Percentiles rank a stretch among this genome's conserved stretches.
These are phyloP conservation scores for Ramularia collo-cygni DNA, from an alignment of 2,329 filamentous ascomycete species.

Conservation along the genomic window DNA sequence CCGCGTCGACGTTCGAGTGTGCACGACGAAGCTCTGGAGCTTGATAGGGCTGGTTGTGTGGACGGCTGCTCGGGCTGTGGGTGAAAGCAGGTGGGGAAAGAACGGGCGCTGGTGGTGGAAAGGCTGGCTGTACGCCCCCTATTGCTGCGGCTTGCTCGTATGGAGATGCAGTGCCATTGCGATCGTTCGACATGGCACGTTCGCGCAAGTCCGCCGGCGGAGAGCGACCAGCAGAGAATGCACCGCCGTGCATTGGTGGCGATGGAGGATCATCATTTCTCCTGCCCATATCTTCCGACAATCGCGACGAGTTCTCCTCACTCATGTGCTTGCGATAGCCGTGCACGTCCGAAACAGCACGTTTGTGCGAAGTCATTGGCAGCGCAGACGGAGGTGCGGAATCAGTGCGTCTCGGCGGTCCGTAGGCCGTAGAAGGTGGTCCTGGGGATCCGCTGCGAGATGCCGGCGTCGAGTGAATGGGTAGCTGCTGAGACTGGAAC, in stretches of 20 bases:
- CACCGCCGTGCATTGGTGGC: slow-evolving; percentile 35
- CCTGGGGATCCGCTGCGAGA: slow-evolving; percentile 40
- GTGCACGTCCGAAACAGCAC: slow-evolving; percentile 44
- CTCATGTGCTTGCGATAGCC: slow-evolving; percentile 38
- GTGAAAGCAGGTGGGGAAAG: slow-evolving; percentile 70
- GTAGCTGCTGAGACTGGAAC: slow-evolving; percentile 39
- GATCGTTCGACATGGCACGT: slow-evolving; percentile 51
- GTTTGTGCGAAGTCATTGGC: slow-evolving; percentile 35
- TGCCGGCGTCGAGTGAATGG: slow-evolving; percentile 37
- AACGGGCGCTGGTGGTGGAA: slow-evolving; percentile 63
- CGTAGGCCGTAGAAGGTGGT: slow-evolving; percentile 21
- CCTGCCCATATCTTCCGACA: slow-evolving; percentile 31
- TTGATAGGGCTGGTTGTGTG: slow-evolving; percentile 62
- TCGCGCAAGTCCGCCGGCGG: slow-evolving; percentile 41
- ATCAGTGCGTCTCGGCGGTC: slow-evolving; percentile 34
- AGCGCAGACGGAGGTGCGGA: slow-evolving; percentile 36
- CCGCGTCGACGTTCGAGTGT: slow-evolving; percentile 75
- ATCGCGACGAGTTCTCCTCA: slow-evolving; percentile 32
- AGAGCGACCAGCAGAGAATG: slow-evolving; percentile 14
- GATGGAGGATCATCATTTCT: slow-evolving; percentile 33
- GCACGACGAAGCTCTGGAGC: slow-evolving; percentile 72
- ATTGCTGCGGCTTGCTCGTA: slow-evolving; percentile 44
- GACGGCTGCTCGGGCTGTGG: slow-evolving; percentile 65
- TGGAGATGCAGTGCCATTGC: slow-evolving; percentile 35
- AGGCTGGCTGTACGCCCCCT: slow-evolving; percentile 24